Base-by-base conservation (phyloP, 345 rosid genomes). In the Isatis tinctoria region DNA sequence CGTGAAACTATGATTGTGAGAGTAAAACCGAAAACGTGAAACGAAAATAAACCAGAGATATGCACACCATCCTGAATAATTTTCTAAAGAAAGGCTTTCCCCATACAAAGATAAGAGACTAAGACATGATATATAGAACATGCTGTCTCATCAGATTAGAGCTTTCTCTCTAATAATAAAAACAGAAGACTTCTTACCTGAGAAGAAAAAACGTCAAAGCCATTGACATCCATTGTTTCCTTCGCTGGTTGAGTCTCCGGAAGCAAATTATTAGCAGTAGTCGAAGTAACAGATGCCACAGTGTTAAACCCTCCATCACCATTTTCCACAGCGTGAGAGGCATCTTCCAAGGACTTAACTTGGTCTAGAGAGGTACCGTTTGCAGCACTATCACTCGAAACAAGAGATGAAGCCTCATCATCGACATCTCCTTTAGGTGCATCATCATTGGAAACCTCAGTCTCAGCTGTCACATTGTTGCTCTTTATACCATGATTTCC, bases 181-280 rank as follows among this genome's bases (percentile, higher is more conserved):
- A 43, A 28, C 0, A 27, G n/a, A 60, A 48, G 51, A 27, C 36
- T 63, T 49, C 39, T 13, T 32, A 65, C 78, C 40, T 65, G 39
- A 0, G 72, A 47, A 58, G 72, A 11, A 3, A 44, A 17, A 16
- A 74, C 73, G 9, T 30, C 30, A 69, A 76, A 69, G 2, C 74
- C 79, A 39, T 75, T 61, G 13, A 75, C 20, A 43, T 69, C 2
- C 1, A 41, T 1, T 16, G 64, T 51, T 41, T 75, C 57, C 5
- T 44, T 12, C 0, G 6, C 45, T 16, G 14, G 26, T 37, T 67
- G 62, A 52, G 30, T 41, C 56, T 63, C 43, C 35, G 0, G 22
- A 4, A 4, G 17, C 10, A 56, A 1, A 56, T 8, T 6, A 32
- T 56, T 30, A 5, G 61, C 4, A n/a, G n/a, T n/a, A 54, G 18